Conservation (phyloP, 1,284 basidiomycete genomes). For the Inonotus obliquus region DNA sequence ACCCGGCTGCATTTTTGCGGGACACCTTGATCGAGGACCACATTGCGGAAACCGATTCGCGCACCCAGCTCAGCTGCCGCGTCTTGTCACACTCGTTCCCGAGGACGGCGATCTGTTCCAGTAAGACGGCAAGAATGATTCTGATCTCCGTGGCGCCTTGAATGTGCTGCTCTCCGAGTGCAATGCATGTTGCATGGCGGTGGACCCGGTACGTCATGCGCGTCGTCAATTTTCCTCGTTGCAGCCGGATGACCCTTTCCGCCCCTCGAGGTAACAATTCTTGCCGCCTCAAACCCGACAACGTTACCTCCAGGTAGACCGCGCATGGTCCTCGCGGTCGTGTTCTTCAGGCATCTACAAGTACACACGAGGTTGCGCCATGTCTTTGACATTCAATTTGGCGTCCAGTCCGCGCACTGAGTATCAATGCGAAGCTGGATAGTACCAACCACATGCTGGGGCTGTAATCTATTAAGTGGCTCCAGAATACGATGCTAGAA, state of each 20-base stretch:
- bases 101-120: background rate
- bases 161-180: background rate
- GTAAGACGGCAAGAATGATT: slow-evolving; percentile 32
- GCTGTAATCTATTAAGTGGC: slow-evolving; percentile 50
- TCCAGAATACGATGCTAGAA: slow-evolving; percentile 70
- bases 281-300: slow-evolving; percentile 36
- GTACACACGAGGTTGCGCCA: slow-evolving; percentile 31
- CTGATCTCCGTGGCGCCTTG: slow-evolving; percentile 24
- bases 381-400: slow-evolving; percentile 35
- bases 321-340: background rate
- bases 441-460: slow-evolving; percentile 71
- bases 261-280: background rate
- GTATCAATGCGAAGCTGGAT: slow-evolving; percentile 72
- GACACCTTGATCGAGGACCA: slow-evolving; percentile 67
- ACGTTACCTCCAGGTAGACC: slow-evolving; percentile 31
- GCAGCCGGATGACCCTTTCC: background rate
- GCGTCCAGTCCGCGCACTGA: slow-evolving; percentile 40
- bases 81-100: background rate
- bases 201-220: background rate
- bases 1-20: slow-evolving; percentile 48
- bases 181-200: background rate
- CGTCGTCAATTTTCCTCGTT: background rate
- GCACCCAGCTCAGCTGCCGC: background rate
- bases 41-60: slow-evolving; percentile 36
- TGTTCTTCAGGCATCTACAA: background rate